Evolutionary conservation across 495 filamentous ascomycete genomes (phyloP).

Genomic region (Penicillium odoratum): DNA sequence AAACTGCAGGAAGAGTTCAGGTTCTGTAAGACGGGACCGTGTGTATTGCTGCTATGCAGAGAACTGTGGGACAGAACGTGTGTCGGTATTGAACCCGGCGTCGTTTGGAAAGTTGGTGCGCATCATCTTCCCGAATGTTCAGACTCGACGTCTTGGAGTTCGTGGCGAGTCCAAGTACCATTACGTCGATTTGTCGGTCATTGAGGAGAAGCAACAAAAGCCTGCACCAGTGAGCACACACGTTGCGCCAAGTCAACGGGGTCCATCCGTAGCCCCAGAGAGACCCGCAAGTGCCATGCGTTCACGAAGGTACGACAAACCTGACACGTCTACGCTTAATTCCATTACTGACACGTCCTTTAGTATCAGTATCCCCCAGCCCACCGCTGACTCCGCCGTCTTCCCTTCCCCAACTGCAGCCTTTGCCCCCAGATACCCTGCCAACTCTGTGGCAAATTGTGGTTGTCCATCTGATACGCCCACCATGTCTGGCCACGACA

Average conservation of each 20-base stretch:
- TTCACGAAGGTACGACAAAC: constrained; percentile 34
- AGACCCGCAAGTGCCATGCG: constrained; percentile 30
- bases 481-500: constrained; percentile 18
- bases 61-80: constrained; percentile 85
- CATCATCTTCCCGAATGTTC: constrained; percentile 91
- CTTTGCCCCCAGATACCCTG: constrained; percentile 34
- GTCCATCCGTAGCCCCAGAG: constrained; percentile 17
- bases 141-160: constrained; percentile 87
- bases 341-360: constrained; percentile 3
- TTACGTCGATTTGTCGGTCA: constrained; percentile 83
- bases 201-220: constrained; percentile 50
- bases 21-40: constrained; percentile 84
- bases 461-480: constrained; percentile 23
- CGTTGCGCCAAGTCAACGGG: constrained; percentile 23
- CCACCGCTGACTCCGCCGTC: constrained; percentile 62
- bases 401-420: constrained; percentile 64
- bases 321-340: constrained; percentile 3
- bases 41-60: constrained; percentile 93
- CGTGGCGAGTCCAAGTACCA: constrained; percentile 98
- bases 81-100: constrained; percentile 90
- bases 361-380: constrained; percentile 47
- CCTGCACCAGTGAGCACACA: constrained; percentile 30
- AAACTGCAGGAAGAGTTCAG: constrained; percentile 75
- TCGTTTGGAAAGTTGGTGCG: constrained; percentile 97
- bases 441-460: constrained; percentile 26